phyloP scores from a whole-genome alignment of 345 rosid species.

The Stellera chamaejasme region DNA sequence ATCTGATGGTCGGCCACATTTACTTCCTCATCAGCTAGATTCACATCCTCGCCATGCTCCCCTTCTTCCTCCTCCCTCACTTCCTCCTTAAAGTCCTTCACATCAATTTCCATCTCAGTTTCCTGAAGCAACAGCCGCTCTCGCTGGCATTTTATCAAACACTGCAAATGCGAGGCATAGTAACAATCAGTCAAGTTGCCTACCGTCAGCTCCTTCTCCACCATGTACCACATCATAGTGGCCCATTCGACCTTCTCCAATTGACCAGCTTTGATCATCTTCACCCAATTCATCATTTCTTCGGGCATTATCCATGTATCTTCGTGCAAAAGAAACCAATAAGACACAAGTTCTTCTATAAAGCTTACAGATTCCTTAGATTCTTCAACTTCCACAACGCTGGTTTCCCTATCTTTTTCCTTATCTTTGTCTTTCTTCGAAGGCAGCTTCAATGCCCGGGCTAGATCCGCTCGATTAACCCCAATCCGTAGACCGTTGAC shows the following conservation, averaged over 20 bases:
- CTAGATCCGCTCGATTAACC: constrained; percentile 70
- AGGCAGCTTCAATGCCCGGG: constrained; percentile 68
- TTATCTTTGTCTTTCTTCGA: constrained; percentile 35
- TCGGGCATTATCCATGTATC: constrained; percentile 77
- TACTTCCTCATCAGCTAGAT: constrained; percentile 20
- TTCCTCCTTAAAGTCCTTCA: constrained; percentile 12
- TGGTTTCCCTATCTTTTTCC: not conserved
- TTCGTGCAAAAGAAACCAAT: constrained; percentile 63
- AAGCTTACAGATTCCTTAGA: constrained; percentile 42
- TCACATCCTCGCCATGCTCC: not conserved
- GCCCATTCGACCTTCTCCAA: constrained; percentile 80
- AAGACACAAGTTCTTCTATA: constrained; percentile 47
- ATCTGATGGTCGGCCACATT: constrained; percentile 25
- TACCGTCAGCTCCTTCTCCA: constrained; percentile 63
- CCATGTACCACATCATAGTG: constrained; percentile 73
- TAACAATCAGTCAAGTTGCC: constrained; percentile 54
- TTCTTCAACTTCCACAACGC: constrained; percentile 26
- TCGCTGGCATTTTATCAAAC: constrained; percentile 52
- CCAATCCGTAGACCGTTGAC: constrained; percentile 49
- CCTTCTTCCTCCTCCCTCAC: constrained; percentile 16
- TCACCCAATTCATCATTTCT: constrained; percentile 38
- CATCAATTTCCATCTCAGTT: constrained; percentile 21
- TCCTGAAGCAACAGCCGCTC: constrained; percentile 29
- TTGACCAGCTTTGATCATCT: constrained; percentile 41
- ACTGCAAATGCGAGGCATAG: constrained; percentile 84